Evolutionary conservation across 164 flowering plant genomes (phyloP).

Genomic region (Vitis amurensis): DNA sequence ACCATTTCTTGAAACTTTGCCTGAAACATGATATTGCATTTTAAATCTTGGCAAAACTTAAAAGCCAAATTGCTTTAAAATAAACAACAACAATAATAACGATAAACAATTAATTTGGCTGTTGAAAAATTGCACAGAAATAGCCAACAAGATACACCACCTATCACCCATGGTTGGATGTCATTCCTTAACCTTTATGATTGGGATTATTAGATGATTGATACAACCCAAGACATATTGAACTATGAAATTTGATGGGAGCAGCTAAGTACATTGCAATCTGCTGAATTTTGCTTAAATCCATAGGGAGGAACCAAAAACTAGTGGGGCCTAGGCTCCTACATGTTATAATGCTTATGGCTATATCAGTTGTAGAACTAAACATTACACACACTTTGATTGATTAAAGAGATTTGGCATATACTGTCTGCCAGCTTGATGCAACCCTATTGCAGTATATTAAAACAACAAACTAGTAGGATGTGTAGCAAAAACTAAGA

Average conservation of each 20-base stretch:
- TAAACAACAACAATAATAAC: not conserved
- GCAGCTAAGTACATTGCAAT: not conserved
- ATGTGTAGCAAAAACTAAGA: not conserved
- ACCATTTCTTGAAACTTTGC: constrained; percentile 13
- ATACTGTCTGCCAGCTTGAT: not conserved
- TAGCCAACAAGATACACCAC: not conserved
- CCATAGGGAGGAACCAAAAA: not conserved
- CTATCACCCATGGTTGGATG: not conserved
- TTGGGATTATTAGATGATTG: not conserved
- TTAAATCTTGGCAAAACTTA: not conserved
- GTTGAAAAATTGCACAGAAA: not conserved
- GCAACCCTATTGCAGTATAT: not conserved
- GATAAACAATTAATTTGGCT: not conserved
- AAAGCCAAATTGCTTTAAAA: not conserved
- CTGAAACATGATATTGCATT: constrained; percentile 2
- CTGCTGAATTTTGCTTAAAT: not conserved
- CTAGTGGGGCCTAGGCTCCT: not conserved
- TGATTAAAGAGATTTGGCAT: not conserved
- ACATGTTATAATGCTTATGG: not conserved
- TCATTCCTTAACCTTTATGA: not conserved
- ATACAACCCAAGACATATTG: not conserved
- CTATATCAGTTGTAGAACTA: not conserved
- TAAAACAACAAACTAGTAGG: not conserved
- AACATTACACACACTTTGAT: not conserved
- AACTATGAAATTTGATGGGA: not conserved